phyloP scores from a whole-genome alignment of 371 early-diverging fungal genomes.

The Syncephalis fuscata region DNA sequence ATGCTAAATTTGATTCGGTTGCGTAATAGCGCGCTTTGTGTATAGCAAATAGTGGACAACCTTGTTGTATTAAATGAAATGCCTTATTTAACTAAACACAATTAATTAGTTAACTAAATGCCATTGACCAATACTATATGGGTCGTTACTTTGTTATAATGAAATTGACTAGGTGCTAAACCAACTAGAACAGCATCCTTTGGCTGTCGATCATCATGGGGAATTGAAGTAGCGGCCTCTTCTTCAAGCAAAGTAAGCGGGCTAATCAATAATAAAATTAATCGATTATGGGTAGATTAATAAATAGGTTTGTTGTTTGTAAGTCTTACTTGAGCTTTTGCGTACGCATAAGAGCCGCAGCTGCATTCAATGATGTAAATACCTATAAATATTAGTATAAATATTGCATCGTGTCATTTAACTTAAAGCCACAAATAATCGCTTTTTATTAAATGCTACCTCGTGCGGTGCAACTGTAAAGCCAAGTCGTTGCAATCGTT shows the following conservation, averaged over 20 bases:
- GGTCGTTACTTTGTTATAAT: constrained; percentile 39
- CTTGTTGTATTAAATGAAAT: not conserved
- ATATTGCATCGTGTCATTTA: too few species aligned
- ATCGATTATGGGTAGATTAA: too few species aligned
- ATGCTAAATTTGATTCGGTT: constrained; percentile 34
- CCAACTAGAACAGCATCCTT: constrained; percentile 68
- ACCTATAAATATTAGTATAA: constrained; percentile 16
- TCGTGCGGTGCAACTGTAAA: constrained; percentile 45
- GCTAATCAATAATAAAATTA: constrained; percentile 11
- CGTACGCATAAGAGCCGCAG: constrained; percentile 29
- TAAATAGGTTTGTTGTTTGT: not conserved
- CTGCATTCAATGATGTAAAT: constrained; percentile 65
- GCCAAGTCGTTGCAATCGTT: constrained; percentile 35
- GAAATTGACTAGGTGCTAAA: constrained; percentile 53
- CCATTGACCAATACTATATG: not conserved
- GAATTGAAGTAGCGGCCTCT: constrained; percentile 54
- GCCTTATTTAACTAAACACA: constrained; percentile 9
- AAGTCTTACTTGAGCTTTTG: not conserved
- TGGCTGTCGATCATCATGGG: constrained; percentile 29
- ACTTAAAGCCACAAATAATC: not conserved
- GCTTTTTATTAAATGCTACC: constrained; percentile 9
- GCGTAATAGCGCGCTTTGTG: constrained; percentile 68
- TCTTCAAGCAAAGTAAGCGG: constrained; percentile 61
- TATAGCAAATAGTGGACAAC: constrained; percentile 44
- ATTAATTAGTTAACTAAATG: constrained; percentile 7